phyloP scores from a whole-genome alignment of 805 yeast species.

The Saccharomycopsis capsularis region DNA sequence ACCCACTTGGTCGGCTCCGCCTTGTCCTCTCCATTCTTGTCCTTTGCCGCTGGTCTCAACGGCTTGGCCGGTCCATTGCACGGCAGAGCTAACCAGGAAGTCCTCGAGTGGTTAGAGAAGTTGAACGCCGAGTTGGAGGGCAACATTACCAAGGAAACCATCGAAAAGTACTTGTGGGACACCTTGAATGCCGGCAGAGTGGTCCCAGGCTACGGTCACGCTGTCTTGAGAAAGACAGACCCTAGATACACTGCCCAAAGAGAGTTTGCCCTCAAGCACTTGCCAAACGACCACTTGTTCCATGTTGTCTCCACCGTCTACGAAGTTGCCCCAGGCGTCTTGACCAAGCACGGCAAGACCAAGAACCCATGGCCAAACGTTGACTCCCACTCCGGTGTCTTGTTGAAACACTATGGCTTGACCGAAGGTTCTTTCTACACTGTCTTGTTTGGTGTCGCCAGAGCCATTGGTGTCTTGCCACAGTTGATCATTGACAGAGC shows the following conservation, averaged over 20 bases:
- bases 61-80: slow-evolving; percentile 86
- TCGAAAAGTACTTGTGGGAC: slow-evolving; percentile 73
- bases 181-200: slow-evolving; percentile 77
- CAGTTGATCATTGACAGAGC: slow-evolving; percentile 83
- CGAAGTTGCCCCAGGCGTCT: slow-evolving; percentile 76
- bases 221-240: slow-evolving; percentile 81
- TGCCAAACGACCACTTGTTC: slow-evolving; percentile 76
- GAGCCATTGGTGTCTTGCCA: slow-evolving; percentile 82
- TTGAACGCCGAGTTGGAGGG: slow-evolving; percentile 55
- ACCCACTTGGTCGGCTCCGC: slow-evolving; percentile 84
- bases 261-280: slow-evolving; percentile 67
- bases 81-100: slow-evolving; percentile 87
- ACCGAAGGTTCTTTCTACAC: slow-evolving; percentile 80
- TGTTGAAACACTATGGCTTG: slow-evolving; percentile 79
- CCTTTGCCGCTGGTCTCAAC: slow-evolving; percentile 75
- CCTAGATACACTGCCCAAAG: slow-evolving; percentile 85
- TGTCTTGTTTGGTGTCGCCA: slow-evolving; percentile 78
- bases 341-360: slow-evolving; percentile 81
- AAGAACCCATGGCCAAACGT: slow-evolving; percentile 93
- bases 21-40: slow-evolving; percentile 67
- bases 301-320: slow-evolving; percentile 70
- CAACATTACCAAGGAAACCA: slow-evolving; percentile 58
- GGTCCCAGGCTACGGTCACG: slow-evolving; percentile 86
- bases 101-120: slow-evolving; percentile 69
- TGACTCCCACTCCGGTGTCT: slow-evolving; percentile 81